Evolutionary conservation across 2,329 filamentous ascomycete species (phyloP), one percentile per base, ranked within the genome.

Genomic region (Epichloe amarillans): DNA sequence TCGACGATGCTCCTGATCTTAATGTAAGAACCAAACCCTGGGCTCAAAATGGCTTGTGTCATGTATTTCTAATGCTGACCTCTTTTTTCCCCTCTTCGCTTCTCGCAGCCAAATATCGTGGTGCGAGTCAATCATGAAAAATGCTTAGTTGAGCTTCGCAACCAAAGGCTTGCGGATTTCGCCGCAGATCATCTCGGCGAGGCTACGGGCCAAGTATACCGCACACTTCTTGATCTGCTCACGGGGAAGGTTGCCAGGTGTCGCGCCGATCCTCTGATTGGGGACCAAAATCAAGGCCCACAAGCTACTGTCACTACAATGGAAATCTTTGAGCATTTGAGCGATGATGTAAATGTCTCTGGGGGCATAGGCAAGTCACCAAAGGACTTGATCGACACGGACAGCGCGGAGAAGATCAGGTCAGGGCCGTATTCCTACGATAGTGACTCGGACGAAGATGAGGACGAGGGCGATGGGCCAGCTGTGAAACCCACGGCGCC

Each of bases 91-190:
- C 6, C 15, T 7, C 43, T 42, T 6, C 15, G 39, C 14, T 6
- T 40, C 12, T 6, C n/a, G 33, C 62, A 94, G 83, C 77, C 80
- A 47, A 78, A 85, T 52, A 72, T 89, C 56, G 75, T 90, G 37
- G 72, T 97, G 46, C 80, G 84, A 30, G 73, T 96, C 50, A 96
- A 95, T 62, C 84, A 88, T 60, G 84, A 90, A 51, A 94, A 91
- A 65, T 87, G 88, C 53, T 73, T 84, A 6, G 86, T 96, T 10
- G 82, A 86, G 47, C 73, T 95, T 55, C 86, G 91, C 51, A 95
- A 88, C 59, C 77, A 83, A 56, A 80, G 82, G 19, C 80, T 97
- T 3, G 80, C 84, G 49, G 74, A 81, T n/a, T 78, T 89, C 51
- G 88, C 82, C 1, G 75, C 82, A 48, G 79, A 85, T 49, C 74